Percentiles rank a stretch among this genome's conserved stretches.
Conservation (phyloP, 495 filamentous ascomycete species). For the Cairneyella variabilis region DNA sequence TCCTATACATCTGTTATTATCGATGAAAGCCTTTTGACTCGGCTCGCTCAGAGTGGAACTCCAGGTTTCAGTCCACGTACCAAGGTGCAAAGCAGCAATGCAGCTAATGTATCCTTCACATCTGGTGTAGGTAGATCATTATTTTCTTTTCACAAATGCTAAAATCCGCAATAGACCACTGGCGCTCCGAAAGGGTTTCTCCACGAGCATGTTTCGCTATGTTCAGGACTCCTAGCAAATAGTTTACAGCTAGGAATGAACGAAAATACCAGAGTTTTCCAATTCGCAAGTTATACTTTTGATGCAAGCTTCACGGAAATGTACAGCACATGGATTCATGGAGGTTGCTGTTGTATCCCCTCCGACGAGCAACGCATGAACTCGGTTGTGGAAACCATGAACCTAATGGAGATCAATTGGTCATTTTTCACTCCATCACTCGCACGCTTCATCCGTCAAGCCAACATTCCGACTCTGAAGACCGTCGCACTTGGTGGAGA, state of each 20-base stretch:
- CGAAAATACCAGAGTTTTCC: constrained; percentile 14
- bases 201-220: neutral
- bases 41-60: no score
- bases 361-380: constrained; percentile 49
- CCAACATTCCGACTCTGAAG: constrained; percentile 33
- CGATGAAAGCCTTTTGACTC: no score
- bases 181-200: constrained; percentile 43
- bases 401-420: constrained; percentile 17
- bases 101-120: neutral
- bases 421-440: constrained; percentile 25
- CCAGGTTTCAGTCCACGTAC: neutral
- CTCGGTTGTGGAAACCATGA: constrained; percentile 26
- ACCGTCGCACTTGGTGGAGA: constrained; percentile 29
- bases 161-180: no score
- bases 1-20: no score
- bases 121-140: neutral
- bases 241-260: neutral
- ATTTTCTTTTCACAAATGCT: constrained; percentile 38
- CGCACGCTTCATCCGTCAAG: constrained; percentile 9
- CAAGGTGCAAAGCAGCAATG: neutral
- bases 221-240: neutral
- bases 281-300: constrained; percentile 58
- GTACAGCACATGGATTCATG: constrained; percentile 49
- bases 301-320: constrained; percentile 54
- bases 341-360: constrained; percentile 59